Evolutionary conservation across 1,284 basidiomycete genomes (phyloP), one percentile per base, ranked within the genome.

Genomic region (Rhizoctonia solani): DNA sequence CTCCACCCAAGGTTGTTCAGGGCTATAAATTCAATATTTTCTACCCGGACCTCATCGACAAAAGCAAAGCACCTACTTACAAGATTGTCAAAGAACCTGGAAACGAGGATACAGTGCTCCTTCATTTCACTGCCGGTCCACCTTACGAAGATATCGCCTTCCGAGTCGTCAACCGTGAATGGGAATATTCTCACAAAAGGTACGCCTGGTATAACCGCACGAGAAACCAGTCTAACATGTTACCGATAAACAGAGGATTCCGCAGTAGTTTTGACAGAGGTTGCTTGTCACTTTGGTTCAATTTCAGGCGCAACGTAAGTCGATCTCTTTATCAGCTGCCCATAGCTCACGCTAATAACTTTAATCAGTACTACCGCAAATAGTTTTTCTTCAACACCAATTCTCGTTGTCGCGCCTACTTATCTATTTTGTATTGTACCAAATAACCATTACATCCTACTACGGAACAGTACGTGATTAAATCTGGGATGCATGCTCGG

Each of bases 71-170:
- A 1, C 97, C 96, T 16, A 94, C 93, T 5, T 99, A 98, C 80
- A 92, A 90, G 76, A 91, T 98, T 68, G 84, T 96, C 75, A 91
- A 91, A 73, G 93, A 97, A 73, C 86, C 88, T 6, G 93, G 92
- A 4, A 95, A 98, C 74, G 90, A 94, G 69, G 97, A 99, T 65
- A 99, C 96, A 0, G 92, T 94, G 30, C 81, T 98, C 21, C 79
- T 99, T 50, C 87, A 95, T 71, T 99, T 99, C 79, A 93, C 87
- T 71, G 95, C 97, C 16, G 97, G 97, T 16, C 97, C 97, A 54
- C 97, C 97, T 1, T 99, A 99, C 75, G 97, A 99, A 79, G 97
- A 99, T 75, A 95, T 99, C 71, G 97, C 95, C 16, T 99, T 99
- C 81, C 85, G 94, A 67, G 97, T 99, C 72, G 96, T 99, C 63